Evolutionary conservation across 495 filamentous ascomycete genomes (phyloP).

Genomic region (Aspergillus sclerotiicarbonarius): DNA sequence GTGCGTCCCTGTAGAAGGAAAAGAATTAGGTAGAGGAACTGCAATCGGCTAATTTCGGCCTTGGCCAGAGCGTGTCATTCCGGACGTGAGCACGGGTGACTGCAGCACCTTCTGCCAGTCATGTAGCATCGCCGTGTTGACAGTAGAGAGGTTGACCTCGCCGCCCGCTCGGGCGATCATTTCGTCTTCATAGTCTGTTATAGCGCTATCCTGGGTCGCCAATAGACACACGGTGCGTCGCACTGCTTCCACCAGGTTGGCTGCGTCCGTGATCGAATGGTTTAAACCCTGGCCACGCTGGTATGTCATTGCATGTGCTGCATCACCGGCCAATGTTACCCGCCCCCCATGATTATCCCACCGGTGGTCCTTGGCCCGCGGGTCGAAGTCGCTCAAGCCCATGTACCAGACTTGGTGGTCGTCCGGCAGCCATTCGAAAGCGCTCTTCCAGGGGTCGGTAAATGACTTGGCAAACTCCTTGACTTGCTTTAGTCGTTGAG

Average conservation of each 20-base stretch:
- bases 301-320: conserved; percentile 49
- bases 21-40: not conserved
- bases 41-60: not conserved
- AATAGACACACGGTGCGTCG: conserved; percentile 18
- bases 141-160: conserved; percentile 39
- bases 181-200: conserved; percentile 45
- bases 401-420: conserved; percentile 29
- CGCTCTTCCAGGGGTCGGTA: conserved; percentile 22
- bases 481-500: conserved; percentile 21
- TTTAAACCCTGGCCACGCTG: conserved; percentile 52
- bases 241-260: conserved; percentile 36
- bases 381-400: conserved; percentile 25
- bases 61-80: conserved; percentile 4
- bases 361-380: conserved; percentile 10
- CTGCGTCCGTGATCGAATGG: conserved; percentile 47
- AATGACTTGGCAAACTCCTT: conserved; percentile 18
- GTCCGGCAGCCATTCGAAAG: conserved; percentile 20
- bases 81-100: conserved; percentile 19
- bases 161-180: conserved; percentile 47
- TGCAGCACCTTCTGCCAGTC: conserved; percentile 40
- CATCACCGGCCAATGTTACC: conserved; percentile 50
- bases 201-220: conserved; percentile 15
- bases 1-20: no score
- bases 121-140: conserved; percentile 45
- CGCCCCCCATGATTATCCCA: conserved; percentile 39